phyloP scores from a whole-genome alignment of 106 monocot genomes.

The Platanthera guangdongensis region DNA sequence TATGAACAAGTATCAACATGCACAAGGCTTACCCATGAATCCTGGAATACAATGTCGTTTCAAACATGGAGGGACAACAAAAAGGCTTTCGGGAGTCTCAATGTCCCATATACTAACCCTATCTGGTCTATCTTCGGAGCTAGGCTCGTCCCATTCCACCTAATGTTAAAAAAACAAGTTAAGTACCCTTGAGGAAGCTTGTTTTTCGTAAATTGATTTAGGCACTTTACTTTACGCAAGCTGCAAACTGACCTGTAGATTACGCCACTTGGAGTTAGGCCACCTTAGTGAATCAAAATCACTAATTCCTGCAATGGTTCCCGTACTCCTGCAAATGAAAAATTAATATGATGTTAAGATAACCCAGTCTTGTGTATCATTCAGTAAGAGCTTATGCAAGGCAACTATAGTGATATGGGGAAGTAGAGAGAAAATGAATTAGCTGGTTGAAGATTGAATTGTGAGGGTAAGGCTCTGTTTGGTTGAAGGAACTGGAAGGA shows the following conservation, averaged over 20 bases:
- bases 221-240: background rate
- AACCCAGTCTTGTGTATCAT: background rate
- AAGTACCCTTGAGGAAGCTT: background rate
- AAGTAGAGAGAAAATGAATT: background rate
- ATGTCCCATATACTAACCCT: conserved; percentile 96
- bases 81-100: conserved; percentile 70
- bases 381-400: background rate
- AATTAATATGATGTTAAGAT: conserved; percentile 6
- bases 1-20: background rate
- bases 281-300: conserved; percentile 84
- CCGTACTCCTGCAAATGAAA: conserved; percentile 58
- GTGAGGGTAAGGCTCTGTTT: no score
- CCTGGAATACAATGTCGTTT: conserved; percentile 57
- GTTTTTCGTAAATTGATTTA: background rate
- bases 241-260: conserved; percentile 53
- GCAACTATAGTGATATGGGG: background rate
- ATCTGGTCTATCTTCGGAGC: conserved; percentile 67
- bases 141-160: conserved; percentile 98
- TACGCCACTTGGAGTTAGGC: conserved; percentile 96
- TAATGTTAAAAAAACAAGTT: conserved; percentile 17
- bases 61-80: conserved; percentile 45
- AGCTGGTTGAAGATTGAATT: background rate
- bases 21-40: conserved; percentile 30
- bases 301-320: conserved; percentile 66
- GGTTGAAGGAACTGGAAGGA: no score